These are phyloP conservation scores for Lolium multiflorum DNA, from an alignment of 176 grass and related monocot species.

Conservation along the genomic window DNA sequence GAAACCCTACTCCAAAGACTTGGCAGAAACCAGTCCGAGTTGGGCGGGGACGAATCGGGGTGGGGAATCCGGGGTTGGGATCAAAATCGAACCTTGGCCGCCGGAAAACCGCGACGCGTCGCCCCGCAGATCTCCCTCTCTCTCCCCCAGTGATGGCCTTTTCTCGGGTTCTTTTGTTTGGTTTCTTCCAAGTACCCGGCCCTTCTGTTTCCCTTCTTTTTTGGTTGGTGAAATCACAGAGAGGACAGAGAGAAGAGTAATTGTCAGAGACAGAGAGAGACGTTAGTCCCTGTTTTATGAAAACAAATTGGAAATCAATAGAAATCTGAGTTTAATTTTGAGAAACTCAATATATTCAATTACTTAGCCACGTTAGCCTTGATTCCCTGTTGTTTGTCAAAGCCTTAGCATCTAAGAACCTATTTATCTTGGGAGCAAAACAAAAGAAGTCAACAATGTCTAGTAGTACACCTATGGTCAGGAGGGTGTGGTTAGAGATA, in stretches of 20 bases:
- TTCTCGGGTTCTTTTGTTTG: constrained; percentile 47
- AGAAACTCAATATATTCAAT: not conserved
- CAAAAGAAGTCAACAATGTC: constrained; percentile 34
- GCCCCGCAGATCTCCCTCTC: constrained; percentile 46
- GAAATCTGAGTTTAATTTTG: not conserved
- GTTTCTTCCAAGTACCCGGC: constrained; percentile 33
- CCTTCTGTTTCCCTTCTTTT: constrained; percentile 29
- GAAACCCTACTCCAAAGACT: constrained; percentile 38
- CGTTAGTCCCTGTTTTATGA: not conserved
- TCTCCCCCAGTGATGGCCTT: constrained; percentile 38
- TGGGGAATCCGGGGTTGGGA: constrained; percentile 36
- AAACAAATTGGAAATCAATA: not conserved
- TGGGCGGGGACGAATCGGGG: constrained; percentile 15
- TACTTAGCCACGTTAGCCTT: constrained; percentile 38
- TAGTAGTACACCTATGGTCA: not conserved
- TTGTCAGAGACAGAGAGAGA: constrained; percentile 9
- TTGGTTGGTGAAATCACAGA: constrained; percentile 37
- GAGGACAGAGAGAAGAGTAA: not conserved
- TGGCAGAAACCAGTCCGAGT: not conserved
- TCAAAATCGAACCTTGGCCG: constrained; percentile 63
- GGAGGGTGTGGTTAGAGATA: constrained; percentile 24
- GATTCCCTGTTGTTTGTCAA: constrained; percentile 29
- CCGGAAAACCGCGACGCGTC: constrained; percentile 53
- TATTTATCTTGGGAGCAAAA: not conserved
- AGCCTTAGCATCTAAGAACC: constrained; percentile 43